Percentiles rank a stretch among this genome's conserved stretches.
These are phyloP conservation scores for Cavenderia fasciculata DNA, from an alignment of 78 protist genomes.

Conservation along the genomic window DNA sequence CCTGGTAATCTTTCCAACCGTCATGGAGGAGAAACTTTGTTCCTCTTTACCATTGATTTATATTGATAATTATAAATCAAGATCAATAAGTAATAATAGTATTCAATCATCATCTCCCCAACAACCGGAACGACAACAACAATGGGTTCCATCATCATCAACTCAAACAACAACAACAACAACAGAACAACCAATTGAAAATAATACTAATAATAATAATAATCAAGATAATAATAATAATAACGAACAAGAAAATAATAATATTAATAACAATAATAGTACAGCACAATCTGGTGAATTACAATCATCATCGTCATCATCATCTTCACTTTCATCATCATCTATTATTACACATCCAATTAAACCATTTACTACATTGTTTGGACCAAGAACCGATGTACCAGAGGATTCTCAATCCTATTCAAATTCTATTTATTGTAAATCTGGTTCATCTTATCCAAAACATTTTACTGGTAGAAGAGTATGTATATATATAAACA, in stretches of 20 bases:
- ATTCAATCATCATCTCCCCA: neutral
- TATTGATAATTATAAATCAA: neutral
- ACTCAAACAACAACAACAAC: neutral
- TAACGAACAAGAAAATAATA: neutral
- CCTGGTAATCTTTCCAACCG: slow-evolving; percentile 7
- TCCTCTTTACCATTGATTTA: slow-evolving; percentile 22
- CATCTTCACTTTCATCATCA: neutral
- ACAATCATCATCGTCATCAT: neutral
- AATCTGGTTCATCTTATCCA: slow-evolving; percentile 69
- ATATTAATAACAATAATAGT: neutral
- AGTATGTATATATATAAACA: neutral
- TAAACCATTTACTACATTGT: neutral
- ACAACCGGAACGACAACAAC: neutral
- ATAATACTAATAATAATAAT: neutral
- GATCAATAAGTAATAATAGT: neutral
- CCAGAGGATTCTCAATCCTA: slow-evolving; percentile 26
- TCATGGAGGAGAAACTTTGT: slow-evolving; percentile 33
- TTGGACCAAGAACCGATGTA: slow-evolving; percentile 45
- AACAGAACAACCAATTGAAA: too few relatives aligned
- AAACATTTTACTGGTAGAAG: slow-evolving; percentile 60
- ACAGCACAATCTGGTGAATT: neutral
- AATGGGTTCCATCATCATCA: neutral
- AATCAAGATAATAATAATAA: neutral
- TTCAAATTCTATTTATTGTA: slow-evolving; percentile 5
- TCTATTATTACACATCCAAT: neutral